phyloP scores from a whole-genome alignment of 495 filamentous ascomycete species.

The Podospora australis region DNA sequence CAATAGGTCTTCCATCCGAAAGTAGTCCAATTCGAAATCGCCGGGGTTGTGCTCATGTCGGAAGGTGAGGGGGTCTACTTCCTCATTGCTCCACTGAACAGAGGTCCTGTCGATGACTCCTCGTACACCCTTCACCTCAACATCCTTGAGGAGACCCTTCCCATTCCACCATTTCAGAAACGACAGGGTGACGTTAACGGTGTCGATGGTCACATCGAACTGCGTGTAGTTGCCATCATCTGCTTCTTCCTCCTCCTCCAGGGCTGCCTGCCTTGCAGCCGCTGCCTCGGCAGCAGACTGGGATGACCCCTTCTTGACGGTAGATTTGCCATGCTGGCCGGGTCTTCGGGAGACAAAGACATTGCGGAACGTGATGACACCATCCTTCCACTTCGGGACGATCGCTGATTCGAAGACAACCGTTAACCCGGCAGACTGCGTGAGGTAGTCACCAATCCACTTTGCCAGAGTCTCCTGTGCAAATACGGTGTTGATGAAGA shows the following conservation, averaged over 20 bases:
- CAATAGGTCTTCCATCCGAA: conserved; percentile 90
- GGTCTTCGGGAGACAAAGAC: conserved; percentile 92
- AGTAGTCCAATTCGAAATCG: conserved; percentile 93
- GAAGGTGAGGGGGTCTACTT: conserved; percentile 77
- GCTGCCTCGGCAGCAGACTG: conserved; percentile 80
- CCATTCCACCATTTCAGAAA: conserved; percentile 98
- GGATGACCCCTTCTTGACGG: conserved; percentile 90
- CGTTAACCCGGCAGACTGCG: conserved; percentile 87
- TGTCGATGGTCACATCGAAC: conserved; percentile 91
- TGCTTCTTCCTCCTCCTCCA: conserved; percentile 43
- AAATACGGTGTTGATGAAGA: conserved; percentile 90
- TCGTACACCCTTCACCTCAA: conserved; percentile 90
- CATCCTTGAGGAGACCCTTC: conserved; percentile 83
- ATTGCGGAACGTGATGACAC: conserved; percentile 92
- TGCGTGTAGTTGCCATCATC: conserved; percentile 97
- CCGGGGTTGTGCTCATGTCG: conserved; percentile 82
- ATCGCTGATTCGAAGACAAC: conserved; percentile 97
- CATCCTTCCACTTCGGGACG: conserved; percentile 88
- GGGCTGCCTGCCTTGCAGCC: conserved; percentile 54
- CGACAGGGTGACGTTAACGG: conserved; percentile 93
- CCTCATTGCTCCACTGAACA: conserved; percentile 62
- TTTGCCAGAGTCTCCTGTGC: conserved; percentile 90
- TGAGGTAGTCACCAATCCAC: conserved; percentile 93
- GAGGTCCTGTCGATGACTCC: conserved; percentile 89
- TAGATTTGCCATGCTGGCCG: conserved; percentile 58